phyloP scores from a whole-genome alignment of 805 yeast species.

The Starmerella ratchasimensis region DNA sequence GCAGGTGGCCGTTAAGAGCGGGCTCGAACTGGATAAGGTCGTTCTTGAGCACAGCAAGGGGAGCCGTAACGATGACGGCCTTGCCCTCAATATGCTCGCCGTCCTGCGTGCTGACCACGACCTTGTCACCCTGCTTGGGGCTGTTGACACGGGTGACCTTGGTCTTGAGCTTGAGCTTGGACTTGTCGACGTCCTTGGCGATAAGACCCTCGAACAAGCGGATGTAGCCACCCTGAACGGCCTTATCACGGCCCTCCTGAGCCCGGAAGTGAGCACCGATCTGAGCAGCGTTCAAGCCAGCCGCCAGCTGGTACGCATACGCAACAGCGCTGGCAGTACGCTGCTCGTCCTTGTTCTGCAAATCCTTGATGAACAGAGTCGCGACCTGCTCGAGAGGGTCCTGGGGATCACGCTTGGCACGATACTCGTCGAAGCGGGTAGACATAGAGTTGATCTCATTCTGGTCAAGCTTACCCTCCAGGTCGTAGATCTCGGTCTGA shows the following conservation, averaged over 20 bases:
- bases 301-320: conserved; percentile 7
- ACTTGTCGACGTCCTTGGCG: conserved; percentile 13
- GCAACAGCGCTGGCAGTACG: conserved; percentile 11
- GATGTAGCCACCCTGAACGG: conserved; percentile 19
- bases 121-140: conserved; percentile 10
- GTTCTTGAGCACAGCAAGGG: conserved; percentile 18
- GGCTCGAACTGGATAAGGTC: conserved; percentile 18
- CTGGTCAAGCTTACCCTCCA: conserved; percentile 15
- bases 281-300: conserved; percentile 9
- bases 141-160: conserved; percentile 13
- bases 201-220: conserved; percentile 11
- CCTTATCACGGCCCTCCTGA: conserved; percentile 20
- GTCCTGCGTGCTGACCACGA: conserved; percentile 14
- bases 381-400: conserved; percentile 13
- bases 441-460: conserved; percentile 6
- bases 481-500: conserved; percentile 12
- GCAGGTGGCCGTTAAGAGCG: conserved; percentile 10
- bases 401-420: conserved; percentile 7
- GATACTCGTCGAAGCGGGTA: conserved; percentile 14
- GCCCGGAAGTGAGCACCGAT: conserved; percentile 9
- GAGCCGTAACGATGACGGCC: conserved; percentile 22
- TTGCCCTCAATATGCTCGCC: conserved; percentile 17
- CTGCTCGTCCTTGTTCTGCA: conserved; percentile 8
- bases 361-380: conserved; percentile 7
- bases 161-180: conserved; percentile 12